Percentiles rank a stretch among this genome's conserved stretches.
These are phyloP conservation scores for Brassica cretica DNA, from an alignment of 345 rosid genomes.

Conservation along the genomic window DNA sequence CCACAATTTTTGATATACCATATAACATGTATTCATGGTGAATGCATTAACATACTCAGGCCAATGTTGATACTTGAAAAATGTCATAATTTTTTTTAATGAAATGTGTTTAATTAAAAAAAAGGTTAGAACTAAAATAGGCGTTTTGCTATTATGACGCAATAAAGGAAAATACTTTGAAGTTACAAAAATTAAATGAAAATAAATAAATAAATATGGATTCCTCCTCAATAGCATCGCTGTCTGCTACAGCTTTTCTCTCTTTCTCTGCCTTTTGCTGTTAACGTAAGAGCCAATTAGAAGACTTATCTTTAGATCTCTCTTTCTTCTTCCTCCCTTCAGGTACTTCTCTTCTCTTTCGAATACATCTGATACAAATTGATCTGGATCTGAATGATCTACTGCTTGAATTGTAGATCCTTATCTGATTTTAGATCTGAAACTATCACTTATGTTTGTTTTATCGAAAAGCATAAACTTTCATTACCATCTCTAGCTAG, in stretches of 20 bases:
- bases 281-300: constrained; percentile 12
- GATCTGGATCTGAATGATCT: constrained; percentile 12
- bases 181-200: not conserved
- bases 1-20: not conserved
- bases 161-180: not conserved
- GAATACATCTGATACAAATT: not conserved
- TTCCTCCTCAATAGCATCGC: not conserved
- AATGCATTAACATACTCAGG: not conserved
- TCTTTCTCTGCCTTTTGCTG: not conserved
- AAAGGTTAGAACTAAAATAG: not conserved
- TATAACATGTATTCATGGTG: not conserved
- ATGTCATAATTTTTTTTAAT: not conserved
- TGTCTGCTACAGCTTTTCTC: constrained; percentile 24
- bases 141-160: constrained; percentile 19
- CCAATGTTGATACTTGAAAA: not conserved
- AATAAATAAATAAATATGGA: constrained; percentile 15
- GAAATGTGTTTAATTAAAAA: not conserved
- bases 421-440: constrained; percentile 9
- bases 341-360: constrained; percentile 23
- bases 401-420: not conserved
- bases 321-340: constrained; percentile 10
- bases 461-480: not conserved
- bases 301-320: constrained; percentile 21
- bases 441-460: not conserved
- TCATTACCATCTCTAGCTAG: constrained; percentile 7